These are phyloP conservation scores for Stephanodiscus triporus DNA, from an alignment of 108 stramenopile species.

Conservation along the genomic window DNA sequence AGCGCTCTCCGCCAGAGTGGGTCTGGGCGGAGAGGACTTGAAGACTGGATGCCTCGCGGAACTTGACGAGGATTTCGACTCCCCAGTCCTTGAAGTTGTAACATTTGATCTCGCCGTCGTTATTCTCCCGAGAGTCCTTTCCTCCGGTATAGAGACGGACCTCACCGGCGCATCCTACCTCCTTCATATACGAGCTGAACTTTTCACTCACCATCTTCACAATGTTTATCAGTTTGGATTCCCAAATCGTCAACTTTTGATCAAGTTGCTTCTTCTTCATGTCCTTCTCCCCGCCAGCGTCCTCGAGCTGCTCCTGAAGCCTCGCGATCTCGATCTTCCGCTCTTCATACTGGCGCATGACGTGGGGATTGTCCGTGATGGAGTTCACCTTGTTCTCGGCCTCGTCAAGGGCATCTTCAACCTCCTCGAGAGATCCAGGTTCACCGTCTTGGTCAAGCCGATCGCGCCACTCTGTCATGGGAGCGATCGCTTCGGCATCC, in stretches of 20 bases:
- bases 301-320: slow-evolving; percentile 57
- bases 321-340: slow-evolving; percentile 63
- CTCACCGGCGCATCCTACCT: slow-evolving; percentile 82
- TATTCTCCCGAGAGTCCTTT: slow-evolving; percentile 24
- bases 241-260: slow-evolving; percentile 56
- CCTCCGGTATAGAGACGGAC: slow-evolving; percentile 65
- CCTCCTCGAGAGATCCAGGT: slow-evolving; percentile 33
- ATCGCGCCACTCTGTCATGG: slow-evolving; percentile 23
- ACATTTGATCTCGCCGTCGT: slow-evolving; percentile 31
- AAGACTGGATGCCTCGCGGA: slow-evolving; percentile 72
- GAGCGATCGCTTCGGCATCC: slow-evolving; percentile 36
- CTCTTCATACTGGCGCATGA: slow-evolving; percentile 65
- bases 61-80: slow-evolving; percentile 88
- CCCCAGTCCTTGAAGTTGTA: slow-evolving; percentile 84
- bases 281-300: slow-evolving; percentile 45
- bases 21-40: slow-evolving; percentile 81
- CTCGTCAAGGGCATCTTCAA: slow-evolving; percentile 68
- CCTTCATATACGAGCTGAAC: slow-evolving; percentile 83
- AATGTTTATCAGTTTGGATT: slow-evolving; percentile 50
- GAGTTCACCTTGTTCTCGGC: slow-evolving; percentile 55
- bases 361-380: slow-evolving; percentile 70
- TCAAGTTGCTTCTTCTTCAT: slow-evolving; percentile 56
- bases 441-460: slow-evolving; percentile 29
- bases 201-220: slow-evolving; percentile 55
- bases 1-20: slow-evolving; percentile 96